Evolutionary conservation across 2,329 filamentous ascomycete genomes (phyloP), one percentile per base, ranked within the genome.

Genomic region (Cladosporium sp.): DNA sequence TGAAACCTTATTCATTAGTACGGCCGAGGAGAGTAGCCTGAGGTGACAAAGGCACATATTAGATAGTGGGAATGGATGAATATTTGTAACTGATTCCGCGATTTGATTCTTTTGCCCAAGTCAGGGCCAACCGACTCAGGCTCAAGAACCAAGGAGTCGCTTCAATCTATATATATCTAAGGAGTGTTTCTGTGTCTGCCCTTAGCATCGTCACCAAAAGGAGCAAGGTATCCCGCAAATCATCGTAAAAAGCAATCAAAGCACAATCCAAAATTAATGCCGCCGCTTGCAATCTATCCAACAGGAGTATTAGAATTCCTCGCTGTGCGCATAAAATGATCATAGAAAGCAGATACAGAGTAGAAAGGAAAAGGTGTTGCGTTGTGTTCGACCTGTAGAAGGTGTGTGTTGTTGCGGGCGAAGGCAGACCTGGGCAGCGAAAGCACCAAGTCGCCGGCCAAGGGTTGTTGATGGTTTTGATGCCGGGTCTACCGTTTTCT

Each of bases 391-490:
- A 47, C 59, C 59, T 44, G 47, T 32, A 36, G 30, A 36, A 47
- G 30, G 59, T 34, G 41, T 61, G n/a, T 52, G 30, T 54, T 62
- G 47, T 52, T 21, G 15, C 14, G 44, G 11, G 51, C 51, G 24
- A 15, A 18, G 61, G 61, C 61, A 57, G 61, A 64, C 61, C 32
- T 32, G 36, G 24, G 59, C 59, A 52, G 60, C 60, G 26, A 24
- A 64, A 64, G 61, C 51, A 64, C 61, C 61, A 47, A 64, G 61
- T 64, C 61, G 61, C 61, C 61, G 61, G 61, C 61, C 61, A 64
- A 64, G 61, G 61, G 47, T 41, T 47, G 61, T 64, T 26, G 61
- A 49, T 64, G 61, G 14, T 24, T 24, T 49, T 41, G 59, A 62
- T 51, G 59, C 59, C 51, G n/a, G 32, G 38, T 47, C 61, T 47